These are phyloP conservation scores for Malus hybrid DNA, from an alignment of 331 rosid species.

Conservation along the genomic window DNA sequence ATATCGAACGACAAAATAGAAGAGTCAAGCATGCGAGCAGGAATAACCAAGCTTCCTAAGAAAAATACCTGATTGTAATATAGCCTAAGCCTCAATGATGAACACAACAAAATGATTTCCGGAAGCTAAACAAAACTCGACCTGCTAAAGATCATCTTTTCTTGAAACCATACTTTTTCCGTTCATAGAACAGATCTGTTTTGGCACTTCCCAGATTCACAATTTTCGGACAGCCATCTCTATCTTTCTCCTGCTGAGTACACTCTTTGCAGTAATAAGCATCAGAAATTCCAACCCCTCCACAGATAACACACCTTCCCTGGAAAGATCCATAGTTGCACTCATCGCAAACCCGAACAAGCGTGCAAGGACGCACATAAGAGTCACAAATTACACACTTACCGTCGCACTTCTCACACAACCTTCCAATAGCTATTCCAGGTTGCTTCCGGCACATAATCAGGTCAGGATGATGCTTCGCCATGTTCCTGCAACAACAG, in stretches of 20 bases:
- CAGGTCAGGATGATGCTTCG: conserved; percentile 64
- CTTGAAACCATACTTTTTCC: conserved; percentile 89
- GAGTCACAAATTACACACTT: too few species aligned
- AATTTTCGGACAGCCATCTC: conserved; percentile 75
- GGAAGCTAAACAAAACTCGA: neutral
- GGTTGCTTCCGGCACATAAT: conserved; percentile 12
- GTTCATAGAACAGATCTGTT: conserved; percentile 83
- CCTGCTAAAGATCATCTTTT: conserved; percentile 45
- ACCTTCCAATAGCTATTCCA: too few species aligned
- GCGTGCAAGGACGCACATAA: too few species aligned
- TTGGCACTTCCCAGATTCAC: conserved; percentile 92
- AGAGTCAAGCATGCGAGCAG: neutral
- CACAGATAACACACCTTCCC: conserved; percentile 82
- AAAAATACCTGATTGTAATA: neutral
- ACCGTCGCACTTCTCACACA: too few species aligned
- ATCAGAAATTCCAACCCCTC: conserved; percentile 85
- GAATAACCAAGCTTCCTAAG: neutral
- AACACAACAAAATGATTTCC: neutral
- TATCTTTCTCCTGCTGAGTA: conserved; percentile 72
- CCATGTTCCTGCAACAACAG: conserved; percentile 28
- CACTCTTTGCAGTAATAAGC: conserved; percentile 83
- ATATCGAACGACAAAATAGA: neutral
- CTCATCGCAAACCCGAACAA: conserved; percentile 42
- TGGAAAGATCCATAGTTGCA: conserved; percentile 65
- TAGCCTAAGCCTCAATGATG: neutral